Base-by-base conservation (phyloP, 2,329 filamentous ascomycete genomes). In the Colletotrichum musicola region DNA sequence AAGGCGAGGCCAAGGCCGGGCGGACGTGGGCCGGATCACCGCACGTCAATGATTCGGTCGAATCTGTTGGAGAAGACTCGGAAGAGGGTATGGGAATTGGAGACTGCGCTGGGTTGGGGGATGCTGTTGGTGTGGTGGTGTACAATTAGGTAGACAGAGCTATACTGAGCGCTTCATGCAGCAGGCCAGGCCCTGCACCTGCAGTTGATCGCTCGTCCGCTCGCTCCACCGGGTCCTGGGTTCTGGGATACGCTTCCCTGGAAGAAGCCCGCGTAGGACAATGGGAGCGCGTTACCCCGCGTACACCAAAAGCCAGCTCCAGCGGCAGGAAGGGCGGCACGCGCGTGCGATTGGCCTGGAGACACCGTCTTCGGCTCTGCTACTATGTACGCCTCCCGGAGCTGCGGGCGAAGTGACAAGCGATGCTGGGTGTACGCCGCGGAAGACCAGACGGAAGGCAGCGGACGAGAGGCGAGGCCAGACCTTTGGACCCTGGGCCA, bases 221-320 rank as follows among this genome's bases (percentile, higher is more conserved):
- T 55, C 58, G 64, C 64, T 64, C 60, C 47, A 54, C 65, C 61
- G 49, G 55, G 30, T 62, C 47, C 22, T 47, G 50, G 16, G 42
- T 65, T 61, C 58, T 51, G 16, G 58, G 58, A 40, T 51, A 18
- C 7, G 55, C 40, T 51, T 35, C 30, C 30, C 30, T 35, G 30
- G 30, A 35, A 35, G 30, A 35, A 35, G 7, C 30, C 30, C 30
- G 30, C 30, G 30, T 35, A 35, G 30, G 30, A 40, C 49, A 69
- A 61, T 13, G 55, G 62, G 40, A 60, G 35, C 54, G 20, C 6
- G 53, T 68, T 68, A 64, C 65, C 61, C 65, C 61, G 54, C 65
- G 56, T 49, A 49, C 49, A 59, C 54, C 6, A 55, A 54, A 54
- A 47, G 35, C 54, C 58, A 64, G 35, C 49, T 30, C 42, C 22